Evolutionary conservation across 2,329 filamentous ascomycete species (phyloP), one percentile per base, ranked within the genome.

Genomic region (Aureobasidium sp.): DNA sequence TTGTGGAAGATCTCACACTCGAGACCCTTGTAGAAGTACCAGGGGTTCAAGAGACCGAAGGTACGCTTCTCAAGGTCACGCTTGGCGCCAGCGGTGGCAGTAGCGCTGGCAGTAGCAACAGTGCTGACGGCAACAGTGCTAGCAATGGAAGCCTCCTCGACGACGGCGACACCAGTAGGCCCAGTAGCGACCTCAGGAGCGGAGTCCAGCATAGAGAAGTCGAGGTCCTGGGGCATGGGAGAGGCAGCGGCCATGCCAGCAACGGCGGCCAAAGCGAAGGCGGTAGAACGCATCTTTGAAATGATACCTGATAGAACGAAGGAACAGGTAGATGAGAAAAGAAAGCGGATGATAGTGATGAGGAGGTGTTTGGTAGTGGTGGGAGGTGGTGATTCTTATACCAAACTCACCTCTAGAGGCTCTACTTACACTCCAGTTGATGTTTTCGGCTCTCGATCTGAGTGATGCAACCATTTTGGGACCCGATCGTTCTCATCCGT

Each of bases 221-320:
- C 65, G 44, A 67, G 65, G 54, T 66, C 59, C 51, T 68, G 67
- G 16, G 65, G 66, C n/a, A 59, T 62, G 39, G 66, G 63, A 34
- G 60, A 57, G 30, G 64, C 64, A 39, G 61, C 64, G 41, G 62
- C 65, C 45, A 64, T 39, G 42, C 61, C 64, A 53, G 64, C 65
- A 30, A 66, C 34, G 47, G 65, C 67, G 37, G 62, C 63, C 54
- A 65, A 47, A 25, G 61, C 32, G 55, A 63, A 41, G 47, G 66
- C 60, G 50, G 61, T 48, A 60, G 58, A 63, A 50, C 62, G 62
- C 62, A 63, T 63, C 41, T 48, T 61, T 21, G 21, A 21, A 16
- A 50, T 36, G 13, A 27, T 37, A 45, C 45, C 45, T 59, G 57
- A 34, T 32, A 21, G 45, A 59, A 59, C 36, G 57, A 59, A 21